Percentiles rank a stretch among this genome's conserved stretches.
These are phyloP conservation scores for Scenedesmus sp. DNA, from an alignment of 163 green algal genomes.

Conservation along the genomic window DNA sequence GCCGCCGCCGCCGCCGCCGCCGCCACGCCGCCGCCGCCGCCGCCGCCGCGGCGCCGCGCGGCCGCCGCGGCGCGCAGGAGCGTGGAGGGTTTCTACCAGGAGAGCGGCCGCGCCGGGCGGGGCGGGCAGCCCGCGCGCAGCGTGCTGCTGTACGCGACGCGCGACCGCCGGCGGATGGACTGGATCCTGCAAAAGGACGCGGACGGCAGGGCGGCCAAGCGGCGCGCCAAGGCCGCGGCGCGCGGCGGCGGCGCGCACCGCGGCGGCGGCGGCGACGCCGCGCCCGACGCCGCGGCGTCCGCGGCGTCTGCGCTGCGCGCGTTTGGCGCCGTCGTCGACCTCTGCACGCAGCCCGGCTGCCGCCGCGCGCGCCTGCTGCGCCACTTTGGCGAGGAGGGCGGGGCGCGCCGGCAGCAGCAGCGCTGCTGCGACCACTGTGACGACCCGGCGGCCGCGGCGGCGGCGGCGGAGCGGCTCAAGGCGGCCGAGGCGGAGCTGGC, in stretches of 20 bases:
- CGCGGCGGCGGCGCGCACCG: neutral
- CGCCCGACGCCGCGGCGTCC: neutral
- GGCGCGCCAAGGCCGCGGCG: conserved; percentile 20
- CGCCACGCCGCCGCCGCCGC: no score
- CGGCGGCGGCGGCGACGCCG: neutral
- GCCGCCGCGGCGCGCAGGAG: conserved; percentile 21
- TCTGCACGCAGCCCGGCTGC: conserved; percentile 19
- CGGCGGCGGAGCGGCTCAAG: conserved; percentile 15
- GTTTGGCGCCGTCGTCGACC: conserved; percentile 51
- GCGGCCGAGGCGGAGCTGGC: conserved; percentile 2
- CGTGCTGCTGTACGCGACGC: conserved; percentile 72
- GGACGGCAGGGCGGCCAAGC: conserved; percentile 6
- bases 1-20: no score
- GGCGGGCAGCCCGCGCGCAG: conserved; percentile 72
- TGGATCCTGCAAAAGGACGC: conserved; percentile 43
- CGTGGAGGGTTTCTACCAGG: conserved; percentile 74
- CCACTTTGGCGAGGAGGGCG: conserved; percentile 52
- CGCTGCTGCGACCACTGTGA: conserved; percentile 56
- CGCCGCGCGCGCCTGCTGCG: conserved; percentile 40
- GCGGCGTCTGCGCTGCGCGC: conserved; percentile 22
- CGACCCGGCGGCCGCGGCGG: neutral
- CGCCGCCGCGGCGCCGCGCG: no score
- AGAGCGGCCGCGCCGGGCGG: conserved; percentile 62
- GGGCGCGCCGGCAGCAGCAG: neutral
- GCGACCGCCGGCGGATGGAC: conserved; percentile 38